A percentile compares a stretch with the other conserved stretches of the same genome.
Conservation (phyloP, 208 protist species). For the Trypanosomatidae sp. region DNA sequence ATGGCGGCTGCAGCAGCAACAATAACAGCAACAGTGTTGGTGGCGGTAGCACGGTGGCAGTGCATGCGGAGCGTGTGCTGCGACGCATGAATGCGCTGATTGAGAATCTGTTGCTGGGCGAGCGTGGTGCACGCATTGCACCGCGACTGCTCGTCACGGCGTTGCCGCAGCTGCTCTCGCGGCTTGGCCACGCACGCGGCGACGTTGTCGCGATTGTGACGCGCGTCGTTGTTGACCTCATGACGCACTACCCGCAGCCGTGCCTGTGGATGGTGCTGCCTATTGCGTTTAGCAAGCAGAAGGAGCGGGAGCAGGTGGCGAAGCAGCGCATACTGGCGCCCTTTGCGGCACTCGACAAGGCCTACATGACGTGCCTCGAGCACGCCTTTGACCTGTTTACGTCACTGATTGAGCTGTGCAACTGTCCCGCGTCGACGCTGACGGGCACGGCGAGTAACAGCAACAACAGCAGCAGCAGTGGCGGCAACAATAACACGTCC, state of each 20-base stretch:
- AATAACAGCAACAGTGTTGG: conserved; percentile 4
- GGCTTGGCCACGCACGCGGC: conserved; percentile 50
- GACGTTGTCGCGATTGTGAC: conserved; percentile 45
- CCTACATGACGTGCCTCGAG: conserved; percentile 18
- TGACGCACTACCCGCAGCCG: conserved; percentile 71
- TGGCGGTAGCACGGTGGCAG: conserved; percentile 5
- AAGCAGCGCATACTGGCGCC: conserved; percentile 26
- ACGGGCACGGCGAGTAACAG: conserved; percentile 10
- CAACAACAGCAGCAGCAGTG: conserved; percentile 9
- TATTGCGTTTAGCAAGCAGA: conserved; percentile 49
- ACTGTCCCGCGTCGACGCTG: conserved; percentile 24
- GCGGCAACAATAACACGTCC: conserved; percentile 6
- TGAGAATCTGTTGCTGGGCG: neutral
- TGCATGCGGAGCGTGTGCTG: conserved; percentile 6
- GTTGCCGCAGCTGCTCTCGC: conserved; percentile 85
- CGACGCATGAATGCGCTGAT: conserved; percentile 11
- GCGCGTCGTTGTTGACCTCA: conserved; percentile 36
- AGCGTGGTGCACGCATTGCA: conserved; percentile 13
- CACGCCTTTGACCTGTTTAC: conserved; percentile 45
- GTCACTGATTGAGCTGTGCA: conserved; percentile 67
- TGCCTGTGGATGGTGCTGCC: conserved; percentile 81
- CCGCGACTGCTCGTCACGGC: conserved; percentile 47
- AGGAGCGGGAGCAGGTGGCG: conserved; percentile 15
- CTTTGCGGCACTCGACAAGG: conserved; percentile 16
- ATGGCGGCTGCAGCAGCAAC: too few relatives aligned